These are phyloP conservation scores for Lojkania enalia DNA, from an alignment of 2,329 filamentous ascomycete species.

Conservation along the genomic window DNA sequence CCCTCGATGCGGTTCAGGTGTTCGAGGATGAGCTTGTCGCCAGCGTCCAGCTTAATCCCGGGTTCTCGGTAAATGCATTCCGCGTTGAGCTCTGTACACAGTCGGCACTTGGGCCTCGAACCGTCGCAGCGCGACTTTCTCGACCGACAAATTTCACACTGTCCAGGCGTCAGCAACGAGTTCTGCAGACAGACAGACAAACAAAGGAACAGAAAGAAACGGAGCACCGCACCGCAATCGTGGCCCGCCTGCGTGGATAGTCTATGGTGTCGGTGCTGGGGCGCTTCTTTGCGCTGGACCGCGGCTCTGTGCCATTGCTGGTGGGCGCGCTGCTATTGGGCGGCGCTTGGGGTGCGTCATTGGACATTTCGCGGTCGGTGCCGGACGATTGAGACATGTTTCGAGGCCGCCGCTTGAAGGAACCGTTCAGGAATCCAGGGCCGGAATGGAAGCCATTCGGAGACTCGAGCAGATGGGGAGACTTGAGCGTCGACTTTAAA, in stretches of 20 bases:
- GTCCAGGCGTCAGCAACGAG: slow-evolving; percentile 28
- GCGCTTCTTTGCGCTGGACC: slow-evolving; percentile 40
- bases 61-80: slow-evolving; percentile 85
- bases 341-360: slow-evolving; percentile 30
- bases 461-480: slow-evolving; percentile 44
- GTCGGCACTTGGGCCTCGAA: slow-evolving; percentile 78
- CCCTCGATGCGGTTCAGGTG: slow-evolving; percentile 76
- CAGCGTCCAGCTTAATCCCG: slow-evolving; percentile 83
- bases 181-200: neutral
- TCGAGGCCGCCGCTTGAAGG: slow-evolving; percentile 44
- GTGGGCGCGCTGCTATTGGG: slow-evolving; percentile 35
- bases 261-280: slow-evolving; percentile 48
- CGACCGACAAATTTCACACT: slow-evolving; percentile 82
- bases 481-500: slow-evolving; percentile 43
- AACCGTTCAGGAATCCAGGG: slow-evolving; percentile 30
- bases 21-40: slow-evolving; percentile 83
- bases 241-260: slow-evolving; percentile 47
- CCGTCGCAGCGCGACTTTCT: slow-evolving; percentile 80
- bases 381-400: slow-evolving; percentile 50
- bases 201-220: neutral
- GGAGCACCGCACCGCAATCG: slow-evolving; percentile 43
- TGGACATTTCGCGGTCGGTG: slow-evolving; percentile 46
- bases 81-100: slow-evolving; percentile 79
- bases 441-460: slow-evolving; percentile 40
- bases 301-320: slow-evolving; percentile 37